Conservation (phyloP, 2,329 filamentous ascomycete genomes). For the Chaetomiaceae sp. region DNA sequence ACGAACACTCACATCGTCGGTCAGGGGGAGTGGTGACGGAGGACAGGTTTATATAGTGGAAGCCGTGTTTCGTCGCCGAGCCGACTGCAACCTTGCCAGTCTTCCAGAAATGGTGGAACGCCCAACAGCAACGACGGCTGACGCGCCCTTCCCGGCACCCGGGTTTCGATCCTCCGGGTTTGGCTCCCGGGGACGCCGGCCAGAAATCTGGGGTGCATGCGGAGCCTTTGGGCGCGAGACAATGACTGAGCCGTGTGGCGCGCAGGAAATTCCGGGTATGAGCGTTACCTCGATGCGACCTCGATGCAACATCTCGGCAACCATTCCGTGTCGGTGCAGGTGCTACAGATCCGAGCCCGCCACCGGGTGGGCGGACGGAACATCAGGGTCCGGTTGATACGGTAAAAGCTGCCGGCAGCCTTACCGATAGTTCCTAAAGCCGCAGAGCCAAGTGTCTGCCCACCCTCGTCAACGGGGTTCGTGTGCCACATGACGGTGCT, state of each 20-base stretch:
- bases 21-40: neutral
- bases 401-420: conserved; percentile 14
- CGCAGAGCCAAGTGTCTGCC: conserved; percentile 22
- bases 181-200: neutral
- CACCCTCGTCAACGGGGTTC: conserved; percentile 1
- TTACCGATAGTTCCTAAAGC: conserved; percentile 20
- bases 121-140: neutral
- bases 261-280: neutral
- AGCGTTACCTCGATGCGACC: neutral
- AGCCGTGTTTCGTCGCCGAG: too few relatives aligned
- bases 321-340: conserved; percentile 14
- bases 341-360: conserved; percentile 1
- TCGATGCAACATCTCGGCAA: conserved; percentile 11
- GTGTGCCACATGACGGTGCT: too few relatives aligned
- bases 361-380: conserved; percentile 10
- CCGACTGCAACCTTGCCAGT: too few relatives aligned
- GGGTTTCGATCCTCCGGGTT: neutral
- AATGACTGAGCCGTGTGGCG: neutral
- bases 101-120: conserved; percentile 2
- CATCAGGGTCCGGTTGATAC: conserved; percentile 12
- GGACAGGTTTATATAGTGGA: neutral
- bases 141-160: neutral
- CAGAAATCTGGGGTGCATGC: conserved; percentile 6
- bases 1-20: neutral
- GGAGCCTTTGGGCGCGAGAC: neutral